Percentiles rank a stretch among this genome's conserved stretches.
phyloP scores from a whole-genome alignment of 768 basidiomycete genomes.

The Rhizopogon salebrosus region DNA sequence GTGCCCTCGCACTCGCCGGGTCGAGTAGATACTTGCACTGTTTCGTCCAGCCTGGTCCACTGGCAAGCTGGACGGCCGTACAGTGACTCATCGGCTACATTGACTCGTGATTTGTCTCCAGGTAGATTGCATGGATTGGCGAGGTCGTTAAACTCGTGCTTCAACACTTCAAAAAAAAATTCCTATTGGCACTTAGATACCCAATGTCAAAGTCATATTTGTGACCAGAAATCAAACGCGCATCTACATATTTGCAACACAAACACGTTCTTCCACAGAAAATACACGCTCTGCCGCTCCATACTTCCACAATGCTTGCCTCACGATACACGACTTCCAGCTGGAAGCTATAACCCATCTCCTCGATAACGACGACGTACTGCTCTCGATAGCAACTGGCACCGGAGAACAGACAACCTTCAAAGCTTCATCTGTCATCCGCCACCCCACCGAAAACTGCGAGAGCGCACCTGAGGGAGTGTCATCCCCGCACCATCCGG shows the following conservation, averaged over 20 bases:
- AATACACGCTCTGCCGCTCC: neutral
- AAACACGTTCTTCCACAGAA: conserved; percentile 30
- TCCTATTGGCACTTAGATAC: conserved; percentile 27
- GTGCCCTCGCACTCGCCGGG: too few relatives aligned
- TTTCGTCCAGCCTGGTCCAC: too few relatives aligned
- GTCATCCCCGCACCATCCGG: conserved; percentile 9
- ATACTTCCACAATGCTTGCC: neutral
- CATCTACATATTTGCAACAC: too few relatives aligned
- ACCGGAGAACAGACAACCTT: neutral
- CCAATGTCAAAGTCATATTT: conserved; percentile 29
- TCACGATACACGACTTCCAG: neutral
- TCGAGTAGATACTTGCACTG: too few relatives aligned
- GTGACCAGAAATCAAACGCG: too few relatives aligned
- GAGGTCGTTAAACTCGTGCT: too few relatives aligned
- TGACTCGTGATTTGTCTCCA: too few relatives aligned
- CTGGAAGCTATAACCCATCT: neutral
- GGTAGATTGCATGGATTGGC: too few relatives aligned
- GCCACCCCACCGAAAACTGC: neutral
- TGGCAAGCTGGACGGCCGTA: too few relatives aligned
- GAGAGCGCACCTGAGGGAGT: neutral
- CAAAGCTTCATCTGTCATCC: neutral
- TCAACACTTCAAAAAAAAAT: too few relatives aligned
- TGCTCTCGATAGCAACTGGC: neutral
- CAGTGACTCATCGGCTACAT: too few relatives aligned
- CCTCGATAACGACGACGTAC: neutral